phyloP scores from a whole-genome alignment of 2,329 filamentous ascomycete genomes.

The Acrodontium crateriforme region DNA sequence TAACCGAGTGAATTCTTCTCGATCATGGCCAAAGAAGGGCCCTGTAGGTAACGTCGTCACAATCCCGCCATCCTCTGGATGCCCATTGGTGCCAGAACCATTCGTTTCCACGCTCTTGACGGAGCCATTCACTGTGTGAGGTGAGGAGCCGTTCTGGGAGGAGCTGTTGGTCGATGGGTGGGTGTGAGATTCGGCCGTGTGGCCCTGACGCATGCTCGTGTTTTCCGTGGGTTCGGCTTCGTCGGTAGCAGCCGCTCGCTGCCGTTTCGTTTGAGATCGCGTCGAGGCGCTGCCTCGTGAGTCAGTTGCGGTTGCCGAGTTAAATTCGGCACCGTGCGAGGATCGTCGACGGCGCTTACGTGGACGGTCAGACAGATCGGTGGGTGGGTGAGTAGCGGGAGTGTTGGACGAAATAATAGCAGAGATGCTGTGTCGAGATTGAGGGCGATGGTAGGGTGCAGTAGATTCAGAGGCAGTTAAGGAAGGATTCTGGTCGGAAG shows the following conservation, averaged over 20 bases:
- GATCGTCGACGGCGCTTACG: slow-evolving; percentile 18
- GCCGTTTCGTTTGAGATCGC: slow-evolving; percentile 13
- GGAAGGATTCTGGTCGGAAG: slow-evolving; percentile 9
- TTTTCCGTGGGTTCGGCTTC: slow-evolving; percentile 18
- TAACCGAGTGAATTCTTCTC: slow-evolving; percentile 85
- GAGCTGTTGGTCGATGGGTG: slow-evolving; percentile 26
- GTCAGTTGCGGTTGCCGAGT: slow-evolving; percentile 6
- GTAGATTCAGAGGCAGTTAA: slow-evolving; percentile 20
- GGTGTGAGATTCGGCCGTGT: slow-evolving; percentile 25
- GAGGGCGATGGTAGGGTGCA: slow-evolving; percentile 15
- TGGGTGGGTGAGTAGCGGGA: slow-evolving; percentile 5
- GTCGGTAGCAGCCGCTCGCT: slow-evolving; percentile 27
- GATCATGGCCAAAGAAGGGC: slow-evolving; percentile 69
- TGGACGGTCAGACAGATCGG: slow-evolving; percentile 15
- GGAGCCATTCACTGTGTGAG: slow-evolving; percentile 27
- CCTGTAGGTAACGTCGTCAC: slow-evolving; percentile 8
- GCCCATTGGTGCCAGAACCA: slow-evolving; percentile 30
- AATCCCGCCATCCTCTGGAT: slow-evolving; percentile 5
- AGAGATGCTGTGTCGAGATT: slow-evolving; percentile 5
- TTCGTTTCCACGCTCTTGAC: slow-evolving; percentile 26
- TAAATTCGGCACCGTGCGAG: slow-evolving; percentile 11
- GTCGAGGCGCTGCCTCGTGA: slow-evolving; percentile 14
- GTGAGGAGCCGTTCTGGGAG: slow-evolving; percentile 18
- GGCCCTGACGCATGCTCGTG: slow-evolving; percentile 27
- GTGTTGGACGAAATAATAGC: slow-evolving; percentile 5